Percentiles rank a stretch among this genome's conserved stretches.
Evolutionary conservation across 805 yeast genomes (phyloP).

Genomic region (Grigorovia humatica): DNA sequence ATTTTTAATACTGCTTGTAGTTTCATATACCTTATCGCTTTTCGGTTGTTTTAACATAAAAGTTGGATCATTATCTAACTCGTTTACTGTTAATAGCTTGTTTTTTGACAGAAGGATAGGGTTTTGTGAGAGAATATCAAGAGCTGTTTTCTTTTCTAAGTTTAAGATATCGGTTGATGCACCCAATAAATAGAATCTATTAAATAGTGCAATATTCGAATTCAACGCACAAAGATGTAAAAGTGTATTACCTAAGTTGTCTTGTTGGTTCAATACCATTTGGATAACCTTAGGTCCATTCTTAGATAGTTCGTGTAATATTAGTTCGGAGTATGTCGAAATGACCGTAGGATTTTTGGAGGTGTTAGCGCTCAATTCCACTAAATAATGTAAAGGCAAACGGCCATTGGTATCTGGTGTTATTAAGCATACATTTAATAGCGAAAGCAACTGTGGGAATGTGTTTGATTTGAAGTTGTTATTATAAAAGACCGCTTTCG

Average conservation of each 20-base stretch:
- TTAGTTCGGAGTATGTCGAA: slow-evolving; percentile 43
- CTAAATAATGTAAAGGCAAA: slow-evolving; percentile 62
- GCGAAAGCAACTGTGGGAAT: slow-evolving; percentile 47
- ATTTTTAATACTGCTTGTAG: not conserved
- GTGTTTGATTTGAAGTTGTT: slow-evolving; percentile 58
- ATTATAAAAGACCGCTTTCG: slow-evolving; percentile 59
- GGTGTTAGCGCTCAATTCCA: slow-evolving; percentile 42
- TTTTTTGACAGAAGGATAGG: not conserved
- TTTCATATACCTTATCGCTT: not conserved
- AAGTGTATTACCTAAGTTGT: slow-evolving; percentile 76
- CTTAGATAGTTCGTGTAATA: slow-evolving; percentile 35
- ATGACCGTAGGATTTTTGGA: slow-evolving; percentile 40
- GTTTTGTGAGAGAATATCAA: slow-evolving; percentile 11
- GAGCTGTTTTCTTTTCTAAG: slow-evolving; percentile 21
- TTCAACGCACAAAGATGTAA: slow-evolving; percentile 57
- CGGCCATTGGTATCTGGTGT: slow-evolving; percentile 65
- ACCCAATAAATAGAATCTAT: slow-evolving; percentile 24
- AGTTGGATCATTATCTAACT: not conserved
- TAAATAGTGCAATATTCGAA: slow-evolving; percentile 24
- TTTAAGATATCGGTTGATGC: slow-evolving; percentile 25
- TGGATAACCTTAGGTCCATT: slow-evolving; percentile 38
- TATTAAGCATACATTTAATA: slow-evolving; percentile 53
- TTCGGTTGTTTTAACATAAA: not conserved
- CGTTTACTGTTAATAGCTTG: not conserved
- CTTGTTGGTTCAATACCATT: slow-evolving; percentile 63